Conservation (phyloP, 805 yeast species). For the Teunomyces lycoperdinae region DNA sequence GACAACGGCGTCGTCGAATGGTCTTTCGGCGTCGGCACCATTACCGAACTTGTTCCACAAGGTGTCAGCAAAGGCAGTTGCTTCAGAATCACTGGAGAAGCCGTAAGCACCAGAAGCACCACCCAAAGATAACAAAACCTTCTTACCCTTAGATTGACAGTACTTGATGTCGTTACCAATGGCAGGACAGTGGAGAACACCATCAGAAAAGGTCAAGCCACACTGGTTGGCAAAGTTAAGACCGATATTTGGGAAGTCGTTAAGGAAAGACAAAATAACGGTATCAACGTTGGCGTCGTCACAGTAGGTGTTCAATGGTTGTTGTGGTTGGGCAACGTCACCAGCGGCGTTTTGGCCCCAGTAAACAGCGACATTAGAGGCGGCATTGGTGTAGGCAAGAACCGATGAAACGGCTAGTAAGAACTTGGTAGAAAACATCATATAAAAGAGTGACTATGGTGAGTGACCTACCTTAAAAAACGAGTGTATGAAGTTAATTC, state of each 20-base stretch:
- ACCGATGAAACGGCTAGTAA: constrained; percentile 1
- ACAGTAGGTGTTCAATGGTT: constrained; percentile 53
- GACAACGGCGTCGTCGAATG: constrained; percentile 8
- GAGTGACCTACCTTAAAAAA: not conserved
- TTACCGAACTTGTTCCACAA: constrained; percentile 40
- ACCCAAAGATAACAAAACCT: constrained; percentile 71
- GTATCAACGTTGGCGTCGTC: constrained; percentile 66
- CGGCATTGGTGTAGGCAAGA: constrained; percentile 3
- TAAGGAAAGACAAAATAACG: constrained; percentile 67
- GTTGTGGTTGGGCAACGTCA: constrained; percentile 25
- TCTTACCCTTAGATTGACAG: constrained; percentile 73
- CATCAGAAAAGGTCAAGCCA: constrained; percentile 2
- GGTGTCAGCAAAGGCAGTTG: constrained; percentile 52
- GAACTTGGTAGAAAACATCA: constrained; percentile 3
- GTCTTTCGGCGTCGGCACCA: constrained; percentile 9
- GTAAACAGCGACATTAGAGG: constrained; percentile 64
- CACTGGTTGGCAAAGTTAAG: constrained; percentile 9
- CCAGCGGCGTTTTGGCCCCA: constrained; percentile 86
- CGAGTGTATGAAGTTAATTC: not conserved
- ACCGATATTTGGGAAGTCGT: constrained; percentile 46
- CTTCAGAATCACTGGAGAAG: constrained; percentile 45
- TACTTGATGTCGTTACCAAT: constrained; percentile 60
- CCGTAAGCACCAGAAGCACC: constrained; percentile 40
- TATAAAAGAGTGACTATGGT: constrained; percentile 2
- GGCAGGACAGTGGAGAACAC: constrained; percentile 16